Base-by-base conservation (phyloP, 768 basidiomycete species). In the Lanmaoa pseudosensibilis region DNA sequence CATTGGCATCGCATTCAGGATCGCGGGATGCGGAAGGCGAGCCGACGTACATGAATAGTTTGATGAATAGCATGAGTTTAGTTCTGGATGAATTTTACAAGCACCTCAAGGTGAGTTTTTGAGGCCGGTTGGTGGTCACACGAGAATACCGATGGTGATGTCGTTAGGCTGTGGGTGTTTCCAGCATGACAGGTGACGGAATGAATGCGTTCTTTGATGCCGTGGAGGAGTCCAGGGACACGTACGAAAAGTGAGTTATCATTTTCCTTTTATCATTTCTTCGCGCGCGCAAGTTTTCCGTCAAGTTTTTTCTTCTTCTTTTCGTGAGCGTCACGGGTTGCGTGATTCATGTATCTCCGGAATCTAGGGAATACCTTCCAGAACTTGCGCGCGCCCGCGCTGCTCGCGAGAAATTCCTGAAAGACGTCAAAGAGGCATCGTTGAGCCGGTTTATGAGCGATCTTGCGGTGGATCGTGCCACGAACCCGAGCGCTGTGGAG, bases 41-140 rank as follows among this genome's bases (percentile, higher is more conserved):
- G 67, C 91, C 92, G 46, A 94, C 90, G 39, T 98, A 98, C 72
- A 97, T 98, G 94, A 95, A 92, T 70, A 95, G 93, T 69, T 77
- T 99, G 60, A 99, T 98, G 96, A 94, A 96, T 62, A 94, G 92
- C 69, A 98, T 99, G 97, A 94, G 95, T 70, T 74, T 99, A 50
- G 96, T 99, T 8, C 74, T 99, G 51, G 97, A 99, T 66, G 97
- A 98, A 68, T 99, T 99, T 65, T 99, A 99, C 75, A 92, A 94
- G 73, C 89, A 97, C 62, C 77, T 99, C 51, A 92, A 92, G 78
- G 95, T 93, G 49, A 39, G 82, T 48, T 3, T n/a, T 32, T 23
- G 15, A 12, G 36, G 43, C 21, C 9, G 21, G 38, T 21, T n/a
- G 21, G 10, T 36, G 41, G 21, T 45, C 40, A 21, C 32, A 33